Evolutionary conservation across 306 rosid genomes (phyloP), one percentile per base, ranked within the genome.

Genomic region (Calophaca sinica): DNA sequence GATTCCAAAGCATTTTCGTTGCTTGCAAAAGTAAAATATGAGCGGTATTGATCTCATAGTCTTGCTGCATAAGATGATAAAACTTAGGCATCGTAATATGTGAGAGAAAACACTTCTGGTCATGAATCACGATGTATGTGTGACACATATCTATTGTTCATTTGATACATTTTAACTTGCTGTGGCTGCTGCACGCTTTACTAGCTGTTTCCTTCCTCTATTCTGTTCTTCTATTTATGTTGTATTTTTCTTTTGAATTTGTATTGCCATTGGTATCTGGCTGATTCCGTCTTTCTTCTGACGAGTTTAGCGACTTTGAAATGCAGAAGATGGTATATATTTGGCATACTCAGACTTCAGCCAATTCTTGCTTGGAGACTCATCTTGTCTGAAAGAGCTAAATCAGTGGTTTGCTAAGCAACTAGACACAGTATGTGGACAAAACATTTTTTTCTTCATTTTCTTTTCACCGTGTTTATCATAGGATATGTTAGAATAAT

Each of bases 341-440:
- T 87, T 94, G 84, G 96, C 93, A 32, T 94, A 92, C 79, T 89
- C 97, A 33, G 96, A 94, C 82, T 92, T 92, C 81, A 86, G 81
- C 77, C 87, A 84, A 15, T 94, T 90, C 83, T 81, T 94, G 88
- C 86, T 84, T 74, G 99, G 93, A 81, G 99, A 94, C 79, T 84
- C 97, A 7, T 86, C 89, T 49, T 94, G 93, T 87, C 78, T 90
- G 41, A 87, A 88, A 77, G 97, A 94, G 86, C 86, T 94, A 62
- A 92, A 92, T 81, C 94, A 92, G 83, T 92, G 99, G 99, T 94
- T 94, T 89, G 74, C 96, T 66, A 92, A 90, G 87, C 96, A 92
- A 72, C 81, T 94, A 83, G 97, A 94, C 85, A 92, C 96, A 33
- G 99, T 94, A 86, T 44, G 92, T 65, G 29, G 68, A 53, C 70